Conservation (phyloP, 495 filamentous ascomycete species). For the Hypomontagnella submonticulosa region DNA sequence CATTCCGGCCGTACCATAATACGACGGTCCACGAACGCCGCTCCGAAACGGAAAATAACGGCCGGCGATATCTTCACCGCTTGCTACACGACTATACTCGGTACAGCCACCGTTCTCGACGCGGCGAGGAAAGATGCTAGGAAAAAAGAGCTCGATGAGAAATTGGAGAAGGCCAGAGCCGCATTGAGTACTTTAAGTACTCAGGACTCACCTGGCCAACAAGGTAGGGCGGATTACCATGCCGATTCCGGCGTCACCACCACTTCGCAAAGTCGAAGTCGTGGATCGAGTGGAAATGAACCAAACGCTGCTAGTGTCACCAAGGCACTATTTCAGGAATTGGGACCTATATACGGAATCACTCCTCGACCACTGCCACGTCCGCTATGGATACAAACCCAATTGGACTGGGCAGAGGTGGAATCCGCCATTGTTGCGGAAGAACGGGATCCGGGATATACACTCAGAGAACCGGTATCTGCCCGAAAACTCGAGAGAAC, state of each 20-base stretch:
- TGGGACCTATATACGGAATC: slow-evolving; percentile 28
- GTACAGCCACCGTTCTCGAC: slow-evolving; percentile 75
- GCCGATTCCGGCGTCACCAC: slow-evolving; percentile 4
- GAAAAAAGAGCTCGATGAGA: slow-evolving; percentile 69
- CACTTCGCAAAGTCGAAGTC: background rate
- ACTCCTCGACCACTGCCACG: slow-evolving; percentile 20
- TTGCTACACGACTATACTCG: slow-evolving; percentile 77
- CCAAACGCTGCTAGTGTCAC: background rate
- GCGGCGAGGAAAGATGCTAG: slow-evolving; percentile 69
- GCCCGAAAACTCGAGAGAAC: slow-evolving; percentile 38
- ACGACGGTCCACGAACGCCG: slow-evolving; percentile 64
- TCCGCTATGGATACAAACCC: slow-evolving; percentile 35
- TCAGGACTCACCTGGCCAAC: slow-evolving; percentile 30
- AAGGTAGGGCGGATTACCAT: slow-evolving; percentile 15
- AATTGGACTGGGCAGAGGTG: slow-evolving; percentile 39
- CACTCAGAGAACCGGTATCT: slow-evolving; percentile 42
- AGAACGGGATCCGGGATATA: slow-evolving; percentile 25
- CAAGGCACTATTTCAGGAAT: slow-evolving; percentile 25
- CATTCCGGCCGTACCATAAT: slow-evolving; percentile 63
- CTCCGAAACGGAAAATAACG: slow-evolving; percentile 62
- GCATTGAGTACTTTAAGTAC: slow-evolving; percentile 47
- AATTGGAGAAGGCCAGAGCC: slow-evolving; percentile 62
- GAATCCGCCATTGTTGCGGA: slow-evolving; percentile 40
- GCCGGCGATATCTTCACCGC: slow-evolving; percentile 74
- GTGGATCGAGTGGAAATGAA: background rate